Percentiles rank a stretch among this genome's conserved stretches.
phyloP scores from a whole-genome alignment of 108 stramenopile genomes.

The Stephanodiscus minutulus region DNA sequence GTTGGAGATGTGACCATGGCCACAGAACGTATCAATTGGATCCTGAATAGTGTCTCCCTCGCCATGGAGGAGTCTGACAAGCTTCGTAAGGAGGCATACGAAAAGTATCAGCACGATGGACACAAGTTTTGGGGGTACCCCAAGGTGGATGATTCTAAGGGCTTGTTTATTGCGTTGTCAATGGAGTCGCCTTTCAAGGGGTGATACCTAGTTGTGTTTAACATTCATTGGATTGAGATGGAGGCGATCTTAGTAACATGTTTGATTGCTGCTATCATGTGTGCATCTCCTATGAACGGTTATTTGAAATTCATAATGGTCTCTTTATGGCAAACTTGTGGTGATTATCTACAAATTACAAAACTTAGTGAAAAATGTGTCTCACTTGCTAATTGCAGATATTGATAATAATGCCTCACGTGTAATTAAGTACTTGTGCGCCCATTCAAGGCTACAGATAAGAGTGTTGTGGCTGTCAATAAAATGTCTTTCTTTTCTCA shows the following conservation, averaged over 20 bases:
- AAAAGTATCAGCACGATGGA: slow-evolving; percentile 42
- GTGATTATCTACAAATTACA: no score
- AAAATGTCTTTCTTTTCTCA: no score
- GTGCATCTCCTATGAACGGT: neutral
- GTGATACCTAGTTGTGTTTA: neutral
- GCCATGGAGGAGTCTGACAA: slow-evolving; percentile 52
- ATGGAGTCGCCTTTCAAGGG: slow-evolving; percentile 19
- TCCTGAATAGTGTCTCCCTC: slow-evolving; percentile 38
- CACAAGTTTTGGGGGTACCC: slow-evolving; percentile 50
- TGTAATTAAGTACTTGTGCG: no score
- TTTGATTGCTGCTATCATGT: neutral
- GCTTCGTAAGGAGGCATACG: slow-evolving; percentile 44
- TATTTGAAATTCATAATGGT: neutral
- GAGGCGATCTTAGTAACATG: neutral
- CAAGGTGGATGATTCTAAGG: slow-evolving; percentile 42
- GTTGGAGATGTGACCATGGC: slow-evolving; percentile 47
- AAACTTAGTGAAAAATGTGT: no score
- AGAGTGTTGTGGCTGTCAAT: no score
- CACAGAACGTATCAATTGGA: slow-evolving; percentile 45
- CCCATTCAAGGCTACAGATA: no score
- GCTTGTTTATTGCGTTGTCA: slow-evolving; percentile 32
- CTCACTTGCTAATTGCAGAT: no score
- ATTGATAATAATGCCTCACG: no score
- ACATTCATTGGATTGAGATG: neutral
- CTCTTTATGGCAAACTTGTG: no score